Evolutionary conservation across 805 yeast species (phyloP).

Genomic region (Yarrowia bubula): DNA sequence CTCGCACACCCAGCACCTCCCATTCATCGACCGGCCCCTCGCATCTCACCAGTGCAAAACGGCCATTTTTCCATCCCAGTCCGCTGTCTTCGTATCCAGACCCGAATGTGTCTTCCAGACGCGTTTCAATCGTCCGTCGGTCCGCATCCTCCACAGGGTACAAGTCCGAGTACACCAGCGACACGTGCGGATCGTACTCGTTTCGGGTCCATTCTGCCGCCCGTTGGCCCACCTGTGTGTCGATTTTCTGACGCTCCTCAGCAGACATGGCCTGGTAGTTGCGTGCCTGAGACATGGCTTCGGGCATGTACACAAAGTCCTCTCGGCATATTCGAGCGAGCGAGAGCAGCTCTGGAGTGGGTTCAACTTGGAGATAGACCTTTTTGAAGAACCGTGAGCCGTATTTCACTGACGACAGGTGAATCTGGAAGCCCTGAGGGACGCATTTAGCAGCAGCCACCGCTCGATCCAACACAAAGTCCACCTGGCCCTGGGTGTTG

Average conservation of each 20-base stretch:
- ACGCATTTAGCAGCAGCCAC: slow-evolving; percentile 54
- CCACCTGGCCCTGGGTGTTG: slow-evolving; percentile 54
- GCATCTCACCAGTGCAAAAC: slow-evolving; percentile 63
- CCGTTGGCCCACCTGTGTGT: slow-evolving; percentile 42
- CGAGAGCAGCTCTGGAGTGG: slow-evolving; percentile 46
- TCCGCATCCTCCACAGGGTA: slow-evolving; percentile 68
- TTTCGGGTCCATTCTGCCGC: slow-evolving; percentile 57
- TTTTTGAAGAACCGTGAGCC: slow-evolving; percentile 55
- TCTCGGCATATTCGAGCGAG: slow-evolving; percentile 47
- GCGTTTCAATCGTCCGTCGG: slow-evolving; percentile 58
- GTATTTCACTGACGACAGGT: slow-evolving; percentile 46
- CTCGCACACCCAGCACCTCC: slow-evolving; percentile 55
- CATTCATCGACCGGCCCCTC: slow-evolving; percentile 71
- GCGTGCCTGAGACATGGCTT: slow-evolving; percentile 29
- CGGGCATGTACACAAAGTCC: slow-evolving; percentile 38
- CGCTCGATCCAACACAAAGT: slow-evolving; percentile 55
- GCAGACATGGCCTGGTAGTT: slow-evolving; percentile 36
- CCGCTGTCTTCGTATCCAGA: slow-evolving; percentile 41
- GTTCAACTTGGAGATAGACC: slow-evolving; percentile 49
- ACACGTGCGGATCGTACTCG: slow-evolving; percentile 70
- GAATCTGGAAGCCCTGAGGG: slow-evolving; percentile 40
- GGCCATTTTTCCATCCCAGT: slow-evolving; percentile 69
- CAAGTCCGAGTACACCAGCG: slow-evolving; percentile 63
- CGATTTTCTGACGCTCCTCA: slow-evolving; percentile 33
- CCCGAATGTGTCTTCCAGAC: slow-evolving; percentile 65